Percentiles rank a stretch among this genome's conserved stretches.
These are phyloP conservation scores for Fusarium keratoplasticum DNA, from an alignment of 2,329 filamentous ascomycete genomes.

Conservation along the genomic window DNA sequence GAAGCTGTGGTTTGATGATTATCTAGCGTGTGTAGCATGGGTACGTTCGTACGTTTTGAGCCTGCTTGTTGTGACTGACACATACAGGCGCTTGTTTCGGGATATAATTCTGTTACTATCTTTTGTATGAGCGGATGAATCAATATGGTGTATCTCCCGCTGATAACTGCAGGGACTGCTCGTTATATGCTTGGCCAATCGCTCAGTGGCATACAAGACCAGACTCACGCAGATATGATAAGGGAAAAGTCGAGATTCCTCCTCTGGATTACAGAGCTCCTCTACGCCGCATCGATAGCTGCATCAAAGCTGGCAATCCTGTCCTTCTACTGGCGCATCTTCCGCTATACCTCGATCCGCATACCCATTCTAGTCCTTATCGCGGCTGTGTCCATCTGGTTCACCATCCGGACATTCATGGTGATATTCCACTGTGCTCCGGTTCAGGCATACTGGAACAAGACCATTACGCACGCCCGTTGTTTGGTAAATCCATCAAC, in stretches of 20 bases:
- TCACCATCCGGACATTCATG: slow-evolving; percentile 46
- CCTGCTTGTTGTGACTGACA: background rate
- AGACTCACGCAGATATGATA: background rate
- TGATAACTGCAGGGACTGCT: slow-evolving; percentile 26
- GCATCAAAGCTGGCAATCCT: slow-evolving; percentile 45
- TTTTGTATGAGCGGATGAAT: slow-evolving; percentile 10
- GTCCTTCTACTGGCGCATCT: slow-evolving; percentile 47
- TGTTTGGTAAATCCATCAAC: slow-evolving; percentile 47
- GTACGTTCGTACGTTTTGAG: slow-evolving; percentile 2
- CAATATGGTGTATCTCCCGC: background rate
- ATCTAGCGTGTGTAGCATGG: slow-evolving; percentile 31
- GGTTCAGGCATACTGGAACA: slow-evolving; percentile 48
- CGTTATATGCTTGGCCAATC: slow-evolving; percentile 28
- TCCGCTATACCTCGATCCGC: slow-evolving; percentile 41
- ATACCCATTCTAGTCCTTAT: slow-evolving; percentile 42
- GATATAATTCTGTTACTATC: slow-evolving; percentile 19
- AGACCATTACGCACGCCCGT: slow-evolving; percentile 32
- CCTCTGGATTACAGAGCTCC: slow-evolving; percentile 27
- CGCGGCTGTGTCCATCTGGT: slow-evolving; percentile 38
- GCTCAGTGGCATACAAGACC: background rate
- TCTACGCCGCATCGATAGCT: slow-evolving; percentile 44
- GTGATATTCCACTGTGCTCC: slow-evolving; percentile 51
- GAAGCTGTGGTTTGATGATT: slow-evolving; percentile 41
- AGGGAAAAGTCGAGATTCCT: slow-evolving; percentile 24
- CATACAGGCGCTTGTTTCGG: slow-evolving; percentile 9